Evolutionary conservation across 257 asterid species (phyloP).

Genomic region (Catharanthus roseus): DNA sequence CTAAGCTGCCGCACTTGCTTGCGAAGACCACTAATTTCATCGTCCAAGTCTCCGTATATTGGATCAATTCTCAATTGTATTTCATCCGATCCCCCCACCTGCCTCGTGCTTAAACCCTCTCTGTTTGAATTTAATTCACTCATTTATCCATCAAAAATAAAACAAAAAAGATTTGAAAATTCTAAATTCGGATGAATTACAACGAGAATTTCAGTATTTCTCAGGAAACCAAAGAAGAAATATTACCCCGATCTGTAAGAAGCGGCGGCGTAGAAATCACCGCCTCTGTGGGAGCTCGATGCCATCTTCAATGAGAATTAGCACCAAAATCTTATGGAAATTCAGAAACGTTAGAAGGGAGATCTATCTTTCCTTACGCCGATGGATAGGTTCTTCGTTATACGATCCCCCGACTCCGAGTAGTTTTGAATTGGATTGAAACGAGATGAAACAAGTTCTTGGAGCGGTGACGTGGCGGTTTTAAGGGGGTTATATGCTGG

Average conservation of each 20-base stretch:
- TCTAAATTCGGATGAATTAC: neutral
- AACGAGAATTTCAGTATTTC: neutral
- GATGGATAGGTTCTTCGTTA: neutral
- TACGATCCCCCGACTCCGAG: neutral
- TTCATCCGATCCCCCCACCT: conserved; percentile 62
- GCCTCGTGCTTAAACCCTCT: conserved; percentile 63
- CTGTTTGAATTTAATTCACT: neutral
- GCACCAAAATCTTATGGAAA: neutral
- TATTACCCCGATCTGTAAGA: conserved; percentile 66
- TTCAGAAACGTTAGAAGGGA: neutral
- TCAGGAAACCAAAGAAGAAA: neutral
- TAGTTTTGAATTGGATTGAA: neutral
- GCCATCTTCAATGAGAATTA: conserved; percentile 11
- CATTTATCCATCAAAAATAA: conserved; percentile 9
- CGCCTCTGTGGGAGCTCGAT: conserved; percentile 25
- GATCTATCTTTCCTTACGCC: neutral
- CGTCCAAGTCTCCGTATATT: conserved; percentile 62
- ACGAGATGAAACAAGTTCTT: neutral
- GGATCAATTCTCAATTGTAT: conserved; percentile 85
- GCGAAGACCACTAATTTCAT: conserved; percentile 77
- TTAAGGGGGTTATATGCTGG: neutral
- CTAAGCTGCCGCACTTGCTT: conserved; percentile 79
- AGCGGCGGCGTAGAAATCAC: conserved; percentile 42
- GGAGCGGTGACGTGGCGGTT: neutral
- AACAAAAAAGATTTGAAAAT: neutral